Evolutionary conservation across 768 basidiomycete species (phyloP), one percentile per base, ranked within the genome.

Genomic region (Podaxis sp.): DNA sequence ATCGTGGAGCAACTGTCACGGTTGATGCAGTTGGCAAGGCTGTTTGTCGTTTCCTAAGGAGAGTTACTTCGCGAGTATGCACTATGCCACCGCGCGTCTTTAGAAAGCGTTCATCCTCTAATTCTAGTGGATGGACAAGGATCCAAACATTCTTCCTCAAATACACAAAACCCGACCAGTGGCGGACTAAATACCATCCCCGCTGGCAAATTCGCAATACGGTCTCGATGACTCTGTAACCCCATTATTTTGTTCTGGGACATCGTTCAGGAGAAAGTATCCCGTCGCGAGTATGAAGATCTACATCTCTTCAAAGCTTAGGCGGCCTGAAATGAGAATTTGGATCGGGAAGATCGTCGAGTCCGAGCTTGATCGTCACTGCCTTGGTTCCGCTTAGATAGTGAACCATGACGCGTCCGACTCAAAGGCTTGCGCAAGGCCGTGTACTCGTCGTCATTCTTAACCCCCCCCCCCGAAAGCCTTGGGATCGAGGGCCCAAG

Each of bases 171-270:
- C 41, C n/a, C 41, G 41, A 60, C 59, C 52, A 22, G 36, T 4
- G 59, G 50, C 15, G 59, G 59, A 43, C 52, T 60, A 43, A 25
- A 60, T 13, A 60, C 27, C 59, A 60, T 54, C 13, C 59, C 59
- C 33, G 50, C 51, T 27, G 59, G 59, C 13, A 54, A 53, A 43
- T 51, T 60, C 38, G 59, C 59, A 19, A 60, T 43, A 60, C 59
- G 53, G 5, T 41, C 59, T 43, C 59, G 11, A 46, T 54, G 59
- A 25, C 13, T 60, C 50, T 40, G 40, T 17, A 60, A 19, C 37
- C 59, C 59, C 24, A 17, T 22, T 43, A 22, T 33, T 53, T 24
- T 54, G 51, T 15, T 12, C 22, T 29, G n/a, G n/a, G n/a, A n/a
- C n/a, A n/a, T n/a, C n/a, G n/a, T n/a, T n/a, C n/a, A n/a, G 27